Evolutionary conservation across 2,329 filamentous ascomycete species (phyloP).

Genomic region (Alternaria sp.): DNA sequence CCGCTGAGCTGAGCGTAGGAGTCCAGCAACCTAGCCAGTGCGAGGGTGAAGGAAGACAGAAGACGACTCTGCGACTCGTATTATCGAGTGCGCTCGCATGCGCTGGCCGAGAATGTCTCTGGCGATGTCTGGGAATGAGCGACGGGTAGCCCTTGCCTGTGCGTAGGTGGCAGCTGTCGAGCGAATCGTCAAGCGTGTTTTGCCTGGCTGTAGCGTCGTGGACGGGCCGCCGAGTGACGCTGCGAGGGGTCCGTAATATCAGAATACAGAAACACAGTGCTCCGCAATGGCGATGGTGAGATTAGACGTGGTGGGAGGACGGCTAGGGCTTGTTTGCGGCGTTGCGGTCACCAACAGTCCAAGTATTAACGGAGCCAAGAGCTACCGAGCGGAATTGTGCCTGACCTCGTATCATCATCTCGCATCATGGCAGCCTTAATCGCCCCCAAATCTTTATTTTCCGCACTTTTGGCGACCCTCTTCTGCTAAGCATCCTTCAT

Average conservation of each 20-base stretch:
- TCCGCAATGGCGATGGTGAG: constrained; percentile 4
- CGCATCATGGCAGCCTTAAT: not conserved
- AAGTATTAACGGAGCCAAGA: constrained; percentile 9
- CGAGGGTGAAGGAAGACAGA: not conserved
- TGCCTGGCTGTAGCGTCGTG: constrained; percentile 24
- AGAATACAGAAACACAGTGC: not conserved
- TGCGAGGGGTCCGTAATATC: constrained; percentile 1
- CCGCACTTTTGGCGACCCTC: not conserved
- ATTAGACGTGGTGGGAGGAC: constrained; percentile 6
- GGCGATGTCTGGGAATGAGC: constrained; percentile 11
- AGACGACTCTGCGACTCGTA: constrained; percentile 19
- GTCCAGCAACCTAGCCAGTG: constrained; percentile 20
- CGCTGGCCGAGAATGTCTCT: constrained; percentile 17
- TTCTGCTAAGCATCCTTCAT: not conserved
- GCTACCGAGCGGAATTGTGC: constrained; percentile 3
- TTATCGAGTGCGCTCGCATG: constrained; percentile 24
- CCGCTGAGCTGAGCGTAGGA: constrained; percentile 32
- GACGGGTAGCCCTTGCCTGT: constrained; percentile 21
- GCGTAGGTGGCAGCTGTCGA: constrained; percentile 20
- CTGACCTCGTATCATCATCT: constrained; percentile 6
- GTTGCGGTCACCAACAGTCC: constrained; percentile 2
- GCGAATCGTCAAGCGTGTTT: constrained; percentile 25
- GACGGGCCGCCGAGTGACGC: constrained; percentile 20
- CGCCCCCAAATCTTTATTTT: not conserved
- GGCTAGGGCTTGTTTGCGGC: constrained; percentile 6